Evolutionary conservation across 257 asterid genomes (phyloP), one percentile per base, ranked within the genome.

Genomic region (Capsicum pubescens): DNA sequence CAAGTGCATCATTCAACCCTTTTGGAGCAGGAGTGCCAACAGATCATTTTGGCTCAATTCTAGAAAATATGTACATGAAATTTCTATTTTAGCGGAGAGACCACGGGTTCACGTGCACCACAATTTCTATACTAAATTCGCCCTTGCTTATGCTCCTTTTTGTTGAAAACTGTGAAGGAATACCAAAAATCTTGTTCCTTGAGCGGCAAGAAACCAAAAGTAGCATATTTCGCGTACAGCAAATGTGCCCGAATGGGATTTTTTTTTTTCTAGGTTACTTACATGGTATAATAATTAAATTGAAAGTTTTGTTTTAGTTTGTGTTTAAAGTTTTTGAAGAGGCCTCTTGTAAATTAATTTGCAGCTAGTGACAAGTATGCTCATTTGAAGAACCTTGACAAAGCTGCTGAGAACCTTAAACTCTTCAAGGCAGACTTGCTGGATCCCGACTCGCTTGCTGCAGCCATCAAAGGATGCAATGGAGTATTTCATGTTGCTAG

Each of bases 401-500:
- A 90, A 64, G 91, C 94, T 55, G 86, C 90, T 68, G 90, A 89
- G 14, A 93, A 87, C 42, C 93, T 95, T 63, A 87, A 87, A 85
- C 84, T 95, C 19, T 86, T 91, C 56, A 89, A 90, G 91, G 98
- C 95, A 21, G 97, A 94, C 68, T 89, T 95, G 83, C 91, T 94
- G 36, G 97, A 95, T 89, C 91, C 85, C 70, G 81, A 87, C 87
- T 91, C 99, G 52, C 84, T 95, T 82, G 89, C 39, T 70, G 90
- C 90, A 19, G 97, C 99, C 54, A 86, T 94, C 52, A 76, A 77
- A 79, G 99, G 98, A 16, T 94, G 98, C 83, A 60, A 26, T 16
- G 99, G 97, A 9, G 97, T 94, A 6, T 94, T 95, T 87, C 99
- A 95, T 67, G 93, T 94, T 42, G 99, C 98, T 71, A 4, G 91